Percentiles rank a stretch among this genome's conserved stretches.
These are phyloP conservation scores for Xylaria longipes DNA, from an alignment of 495 filamentous ascomycete species.

Conservation along the genomic window DNA sequence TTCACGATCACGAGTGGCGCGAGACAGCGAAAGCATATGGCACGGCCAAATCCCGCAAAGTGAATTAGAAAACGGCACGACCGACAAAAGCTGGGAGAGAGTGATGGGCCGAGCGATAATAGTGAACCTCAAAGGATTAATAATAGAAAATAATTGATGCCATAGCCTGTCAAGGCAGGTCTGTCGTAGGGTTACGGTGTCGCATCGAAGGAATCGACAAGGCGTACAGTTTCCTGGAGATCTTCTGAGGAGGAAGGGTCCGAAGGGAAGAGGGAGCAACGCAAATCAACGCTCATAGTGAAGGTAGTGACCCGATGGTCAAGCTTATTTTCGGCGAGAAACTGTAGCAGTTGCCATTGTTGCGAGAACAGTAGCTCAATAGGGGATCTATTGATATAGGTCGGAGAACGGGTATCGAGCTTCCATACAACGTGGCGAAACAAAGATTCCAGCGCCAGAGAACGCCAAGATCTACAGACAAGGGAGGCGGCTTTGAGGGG, in stretches of 20 bases:
- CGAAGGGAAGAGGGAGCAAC: no score
- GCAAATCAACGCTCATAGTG: conserved; percentile 31
- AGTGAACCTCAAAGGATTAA: conserved; percentile 51
- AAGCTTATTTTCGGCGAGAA: conserved; percentile 40
- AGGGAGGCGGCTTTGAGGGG: conserved; percentile 49
- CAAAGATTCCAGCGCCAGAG: conserved; percentile 43
- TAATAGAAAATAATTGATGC: conserved; percentile 47
- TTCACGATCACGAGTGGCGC: conserved; percentile 24
- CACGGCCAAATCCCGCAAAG: conserved; percentile 30
- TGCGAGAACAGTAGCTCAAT: no score
- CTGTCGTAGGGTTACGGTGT: no score
- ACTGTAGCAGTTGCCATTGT: no score
- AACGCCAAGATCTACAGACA: conserved; percentile 51
- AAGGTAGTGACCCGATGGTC: conserved; percentile 30
- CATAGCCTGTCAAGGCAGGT: no score
- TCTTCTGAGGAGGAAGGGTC: no score
- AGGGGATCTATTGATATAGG: no score
- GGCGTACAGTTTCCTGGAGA: no score
- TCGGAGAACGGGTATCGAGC: no score
- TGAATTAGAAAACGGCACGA: conserved; percentile 49
- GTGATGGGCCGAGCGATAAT: conserved; percentile 50
- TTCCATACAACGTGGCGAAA: conserved; percentile 51
- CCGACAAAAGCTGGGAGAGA: conserved; percentile 48
- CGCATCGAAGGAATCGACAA: no score
- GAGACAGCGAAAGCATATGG: conserved; percentile 53